phyloP scores from a whole-genome alignment of 73 alveolate genomes.

The Symbiodinium natans region DNA sequence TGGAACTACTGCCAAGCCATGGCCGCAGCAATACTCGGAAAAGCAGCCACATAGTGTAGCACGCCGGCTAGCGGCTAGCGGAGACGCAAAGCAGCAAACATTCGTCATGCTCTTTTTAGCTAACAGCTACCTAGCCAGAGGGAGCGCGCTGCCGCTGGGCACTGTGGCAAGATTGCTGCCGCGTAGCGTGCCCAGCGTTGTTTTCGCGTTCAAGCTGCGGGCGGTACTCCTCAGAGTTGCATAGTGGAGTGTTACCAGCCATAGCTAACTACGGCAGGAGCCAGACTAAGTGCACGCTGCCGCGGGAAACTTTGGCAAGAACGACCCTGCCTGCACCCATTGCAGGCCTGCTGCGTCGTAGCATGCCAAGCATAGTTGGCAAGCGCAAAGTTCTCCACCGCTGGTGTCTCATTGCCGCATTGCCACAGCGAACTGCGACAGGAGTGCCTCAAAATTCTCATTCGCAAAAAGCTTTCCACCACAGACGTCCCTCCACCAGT shows the following conservation, averaged over 20 bases:
- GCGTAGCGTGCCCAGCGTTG: background rate
- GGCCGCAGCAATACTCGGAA: background rate
- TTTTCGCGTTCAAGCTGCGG: background rate
- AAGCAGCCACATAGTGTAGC: too few species aligned
- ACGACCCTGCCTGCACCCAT: background rate
- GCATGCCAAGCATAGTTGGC: background rate
- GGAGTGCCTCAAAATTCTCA: too few species aligned
- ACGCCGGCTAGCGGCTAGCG: too few species aligned
- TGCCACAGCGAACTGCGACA: background rate
- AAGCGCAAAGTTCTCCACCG: background rate
- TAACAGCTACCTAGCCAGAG: too few species aligned
- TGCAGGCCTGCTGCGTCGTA: background rate
- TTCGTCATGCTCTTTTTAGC: background rate
- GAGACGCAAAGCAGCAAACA: background rate
- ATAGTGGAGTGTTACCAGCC: background rate
- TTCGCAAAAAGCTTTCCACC: too few species aligned
- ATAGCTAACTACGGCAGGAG: conserved; percentile 11
- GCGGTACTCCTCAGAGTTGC: too few species aligned
- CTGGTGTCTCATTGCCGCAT: too few species aligned
- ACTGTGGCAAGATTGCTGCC: background rate
- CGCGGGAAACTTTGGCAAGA: background rate
- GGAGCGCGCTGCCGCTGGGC: background rate
- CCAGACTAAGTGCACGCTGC: background rate
- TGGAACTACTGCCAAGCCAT: background rate
- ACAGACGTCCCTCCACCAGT: too few species aligned